These are phyloP conservation scores for Colletotrichum filicis DNA, from an alignment of 2,329 filamentous ascomycete genomes.

Conservation along the genomic window DNA sequence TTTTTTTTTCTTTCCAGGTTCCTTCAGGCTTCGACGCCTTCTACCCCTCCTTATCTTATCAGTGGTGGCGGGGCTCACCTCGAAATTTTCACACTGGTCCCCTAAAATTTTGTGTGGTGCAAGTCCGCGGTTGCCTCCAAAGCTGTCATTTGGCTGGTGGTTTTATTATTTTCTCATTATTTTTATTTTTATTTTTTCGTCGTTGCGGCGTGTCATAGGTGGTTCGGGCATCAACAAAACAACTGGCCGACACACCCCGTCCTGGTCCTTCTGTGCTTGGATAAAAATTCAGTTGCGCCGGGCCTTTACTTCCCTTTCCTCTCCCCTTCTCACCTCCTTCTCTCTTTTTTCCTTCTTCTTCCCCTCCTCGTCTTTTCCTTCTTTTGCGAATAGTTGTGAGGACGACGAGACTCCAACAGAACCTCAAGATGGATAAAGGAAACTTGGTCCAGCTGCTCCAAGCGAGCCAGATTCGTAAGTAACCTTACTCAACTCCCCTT, in stretches of 20 bases:
- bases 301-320: slow-evolving; percentile 30
- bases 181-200: slow-evolving; percentile 12
- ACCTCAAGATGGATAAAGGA: slow-evolving; percentile 61
- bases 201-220: slow-evolving; percentile 18
- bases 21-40: background rate
- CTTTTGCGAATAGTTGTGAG: slow-evolving; percentile 23
- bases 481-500: background rate
- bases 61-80: slow-evolving; percentile 28
- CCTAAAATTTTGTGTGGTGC: slow-evolving; percentile 32
- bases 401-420: slow-evolving; percentile 29
- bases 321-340: slow-evolving; percentile 32
- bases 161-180: background rate
- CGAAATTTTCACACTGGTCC: slow-evolving; percentile 36
- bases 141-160: background rate
- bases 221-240: slow-evolving; percentile 32
- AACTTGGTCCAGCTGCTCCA: slow-evolving; percentile 88
- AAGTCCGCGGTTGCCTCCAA: background rate
- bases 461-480: slow-evolving; percentile 87
- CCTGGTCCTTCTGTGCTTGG: slow-evolving; percentile 1
- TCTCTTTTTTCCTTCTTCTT: slow-evolving; percentile 33
- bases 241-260: slow-evolving; percentile 24
- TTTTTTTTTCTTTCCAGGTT: slow-evolving; percentile 3
- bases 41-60: slow-evolving; percentile 35
- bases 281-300: slow-evolving; percentile 31
- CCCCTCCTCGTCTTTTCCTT: slow-evolving; percentile 30